phyloP scores from a whole-genome alignment of 2,329 filamentous ascomycete species.

The Cladosporium halotolerans region DNA sequence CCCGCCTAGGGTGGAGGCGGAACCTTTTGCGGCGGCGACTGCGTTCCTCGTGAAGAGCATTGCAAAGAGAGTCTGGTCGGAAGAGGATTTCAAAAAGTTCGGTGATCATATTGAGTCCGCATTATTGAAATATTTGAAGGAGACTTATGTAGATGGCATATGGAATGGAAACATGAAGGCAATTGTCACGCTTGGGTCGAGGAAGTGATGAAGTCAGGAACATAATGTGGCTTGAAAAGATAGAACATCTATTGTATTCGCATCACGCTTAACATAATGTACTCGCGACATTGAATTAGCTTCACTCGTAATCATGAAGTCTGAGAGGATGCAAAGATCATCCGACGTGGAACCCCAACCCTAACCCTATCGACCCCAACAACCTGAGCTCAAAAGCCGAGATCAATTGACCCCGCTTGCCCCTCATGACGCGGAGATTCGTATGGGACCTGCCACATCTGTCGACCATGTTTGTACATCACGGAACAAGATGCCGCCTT shows the following conservation, averaged over 20 bases:
- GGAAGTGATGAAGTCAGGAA: background rate
- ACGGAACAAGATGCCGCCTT: background rate
- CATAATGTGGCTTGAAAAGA: too few relatives aligned
- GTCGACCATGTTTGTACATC: background rate
- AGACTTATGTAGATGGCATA: conserved; percentile 8
- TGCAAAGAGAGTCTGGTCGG: conserved; percentile 12
- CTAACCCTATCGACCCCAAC: background rate
- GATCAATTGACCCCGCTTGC: background rate
- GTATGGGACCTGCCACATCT: background rate
- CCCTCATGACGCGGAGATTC: background rate
- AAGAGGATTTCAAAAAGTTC: conserved; percentile 1
- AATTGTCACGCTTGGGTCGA: conserved; percentile 12
- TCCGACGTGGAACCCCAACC: background rate
- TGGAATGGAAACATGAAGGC: conserved; percentile 15
- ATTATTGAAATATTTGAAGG: conserved; percentile 11
- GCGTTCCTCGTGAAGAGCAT: conserved; percentile 14
- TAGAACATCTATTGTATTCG: too few relatives aligned
- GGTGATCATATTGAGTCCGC: conserved; percentile 5
- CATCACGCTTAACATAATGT: too few relatives aligned
- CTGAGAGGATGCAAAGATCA: too few relatives aligned
- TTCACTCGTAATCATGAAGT: too few relatives aligned
- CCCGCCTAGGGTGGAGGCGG: conserved; percentile 11
- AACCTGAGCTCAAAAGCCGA: background rate
- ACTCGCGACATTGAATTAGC: too few relatives aligned
- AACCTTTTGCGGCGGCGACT: conserved; percentile 14